Conservation (phyloP, 164 flowering plant genomes). For the Chloranthus sessilifolius region DNA sequence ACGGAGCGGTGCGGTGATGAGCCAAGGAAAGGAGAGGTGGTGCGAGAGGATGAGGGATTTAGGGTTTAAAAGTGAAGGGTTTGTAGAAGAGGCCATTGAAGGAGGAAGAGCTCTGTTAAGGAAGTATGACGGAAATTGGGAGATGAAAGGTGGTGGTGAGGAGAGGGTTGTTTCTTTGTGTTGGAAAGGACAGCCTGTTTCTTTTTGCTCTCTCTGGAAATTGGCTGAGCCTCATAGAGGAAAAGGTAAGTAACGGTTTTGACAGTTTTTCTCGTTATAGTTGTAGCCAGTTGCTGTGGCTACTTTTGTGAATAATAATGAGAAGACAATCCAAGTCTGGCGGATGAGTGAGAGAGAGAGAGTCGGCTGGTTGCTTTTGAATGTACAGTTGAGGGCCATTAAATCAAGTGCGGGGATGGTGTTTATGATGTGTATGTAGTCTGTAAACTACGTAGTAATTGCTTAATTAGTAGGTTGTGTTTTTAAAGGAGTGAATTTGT, state of each 20-base stretch:
- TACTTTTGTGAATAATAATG: too few species aligned
- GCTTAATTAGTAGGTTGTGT: too few species aligned
- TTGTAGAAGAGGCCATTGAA: constrained; percentile 59
- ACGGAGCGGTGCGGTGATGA: constrained; percentile 41
- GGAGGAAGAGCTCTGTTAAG: constrained; percentile 59
- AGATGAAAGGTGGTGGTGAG: constrained; percentile 47
- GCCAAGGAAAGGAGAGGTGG: constrained; percentile 63
- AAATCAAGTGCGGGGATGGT: too few species aligned
- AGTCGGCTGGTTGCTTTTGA: too few species aligned
- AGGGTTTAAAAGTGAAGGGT: constrained; percentile 43
- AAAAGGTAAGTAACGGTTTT: background rate
- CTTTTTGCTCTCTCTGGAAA: constrained; percentile 69
- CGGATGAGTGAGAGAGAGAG: too few species aligned
- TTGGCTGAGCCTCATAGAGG: constrained; percentile 6
- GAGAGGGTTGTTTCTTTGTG: constrained; percentile 44
- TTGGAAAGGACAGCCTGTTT: constrained; percentile 84
- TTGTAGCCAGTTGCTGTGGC: too few species aligned
- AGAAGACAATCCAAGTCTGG: too few species aligned
- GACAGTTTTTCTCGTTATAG: too few species aligned
- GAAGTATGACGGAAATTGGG: constrained; percentile 73
- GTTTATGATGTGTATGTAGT: too few species aligned
- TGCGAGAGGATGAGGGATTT: constrained; percentile 51
- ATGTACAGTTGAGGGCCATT: too few species aligned
- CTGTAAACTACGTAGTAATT: too few species aligned
- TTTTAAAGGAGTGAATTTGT: too few species aligned